These are phyloP conservation scores for Phaeoacremonium minimum DNA, from an alignment of 2,329 filamentous ascomycete species.

Conservation along the genomic window DNA sequence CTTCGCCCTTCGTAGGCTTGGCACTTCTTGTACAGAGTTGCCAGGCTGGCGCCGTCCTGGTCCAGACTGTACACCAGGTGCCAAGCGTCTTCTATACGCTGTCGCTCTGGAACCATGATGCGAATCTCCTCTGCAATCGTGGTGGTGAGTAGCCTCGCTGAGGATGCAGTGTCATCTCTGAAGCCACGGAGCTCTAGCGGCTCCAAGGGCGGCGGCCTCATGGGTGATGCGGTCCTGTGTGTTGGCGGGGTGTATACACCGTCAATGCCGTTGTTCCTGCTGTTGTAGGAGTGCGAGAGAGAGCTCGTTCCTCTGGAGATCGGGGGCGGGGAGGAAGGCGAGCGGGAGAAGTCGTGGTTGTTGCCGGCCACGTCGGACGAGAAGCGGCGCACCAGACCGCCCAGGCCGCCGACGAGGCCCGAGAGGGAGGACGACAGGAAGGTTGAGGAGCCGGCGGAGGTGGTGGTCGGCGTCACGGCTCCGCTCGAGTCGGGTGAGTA, in stretches of 20 bases:
- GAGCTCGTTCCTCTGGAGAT: slow-evolving; percentile 9
- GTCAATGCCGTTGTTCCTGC: slow-evolving; percentile 40
- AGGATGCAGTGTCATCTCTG: slow-evolving; percentile 50
- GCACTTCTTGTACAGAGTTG: slow-evolving; percentile 80
- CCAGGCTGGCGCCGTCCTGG: slow-evolving; percentile 82
- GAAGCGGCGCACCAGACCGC: slow-evolving; percentile 65
- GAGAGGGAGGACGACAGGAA: slow-evolving; percentile 26
- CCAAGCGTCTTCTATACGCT: slow-evolving; percentile 88
- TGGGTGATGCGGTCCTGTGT: slow-evolving; percentile 66
- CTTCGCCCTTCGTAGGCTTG: slow-evolving; percentile 62
- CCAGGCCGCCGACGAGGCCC: slow-evolving; percentile 38
- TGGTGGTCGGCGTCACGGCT: slow-evolving; percentile 18
- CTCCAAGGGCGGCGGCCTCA: slow-evolving; percentile 84
- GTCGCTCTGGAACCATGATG: slow-evolving; percentile 76
- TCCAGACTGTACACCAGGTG: slow-evolving; percentile 82
- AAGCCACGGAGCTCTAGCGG: slow-evolving; percentile 70
- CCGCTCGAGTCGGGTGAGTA: slow-evolving; percentile 18
- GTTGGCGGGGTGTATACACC: slow-evolving; percentile 56
- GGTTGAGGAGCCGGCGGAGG: slow-evolving; percentile 17
- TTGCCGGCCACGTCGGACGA: slow-evolving; percentile 41
- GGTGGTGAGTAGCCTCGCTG: slow-evolving; percentile 63
- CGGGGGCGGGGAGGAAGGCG: slow-evolving; percentile 7
- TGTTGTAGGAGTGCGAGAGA: slow-evolving; percentile 12
- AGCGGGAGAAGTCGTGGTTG: slow-evolving; percentile 11
- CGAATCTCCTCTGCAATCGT: slow-evolving; percentile 89